phyloP scores from a whole-genome alignment of 2,329 filamentous ascomycete species.

The Cytospora chrysosperma region DNA sequence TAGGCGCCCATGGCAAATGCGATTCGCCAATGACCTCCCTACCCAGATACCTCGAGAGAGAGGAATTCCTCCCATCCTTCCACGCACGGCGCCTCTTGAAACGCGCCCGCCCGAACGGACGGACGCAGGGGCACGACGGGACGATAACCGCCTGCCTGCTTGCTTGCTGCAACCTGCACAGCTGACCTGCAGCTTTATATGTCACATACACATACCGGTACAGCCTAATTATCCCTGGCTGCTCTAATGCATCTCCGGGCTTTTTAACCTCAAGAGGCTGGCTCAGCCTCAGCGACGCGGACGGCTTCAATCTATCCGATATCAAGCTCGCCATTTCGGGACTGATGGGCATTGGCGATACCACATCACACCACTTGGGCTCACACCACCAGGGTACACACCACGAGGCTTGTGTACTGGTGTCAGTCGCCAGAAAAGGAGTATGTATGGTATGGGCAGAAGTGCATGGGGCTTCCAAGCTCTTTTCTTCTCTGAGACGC shows the following conservation, averaged over 20 bases:
- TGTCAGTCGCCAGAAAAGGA: neutral
- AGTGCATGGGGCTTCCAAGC: neutral
- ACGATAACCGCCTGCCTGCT: conserved; percentile 4
- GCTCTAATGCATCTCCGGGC: neutral
- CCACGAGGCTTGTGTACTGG: neutral
- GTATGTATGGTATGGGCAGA: no score
- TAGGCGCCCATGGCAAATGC: neutral
- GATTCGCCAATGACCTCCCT: neutral
- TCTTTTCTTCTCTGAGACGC: neutral
- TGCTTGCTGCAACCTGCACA: conserved; percentile 2
- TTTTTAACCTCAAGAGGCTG: neutral
- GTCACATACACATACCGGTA: neutral
- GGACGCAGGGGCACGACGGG: neutral
- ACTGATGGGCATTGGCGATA: neutral
- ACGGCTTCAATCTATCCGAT: neutral
- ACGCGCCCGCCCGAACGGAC: neutral
- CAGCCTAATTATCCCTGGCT: neutral
- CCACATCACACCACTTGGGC: neutral
- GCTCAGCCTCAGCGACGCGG: neutral
- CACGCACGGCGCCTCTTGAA: conserved; percentile 1
- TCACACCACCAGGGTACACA: no score
- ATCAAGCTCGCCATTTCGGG: neutral
- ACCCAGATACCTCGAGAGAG: no score
- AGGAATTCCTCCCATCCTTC: neutral
- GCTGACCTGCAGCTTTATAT: conserved; percentile 11